phyloP scores from a whole-genome alignment of 2,329 filamentous ascomycete genomes.

The Xylaria sp. region DNA sequence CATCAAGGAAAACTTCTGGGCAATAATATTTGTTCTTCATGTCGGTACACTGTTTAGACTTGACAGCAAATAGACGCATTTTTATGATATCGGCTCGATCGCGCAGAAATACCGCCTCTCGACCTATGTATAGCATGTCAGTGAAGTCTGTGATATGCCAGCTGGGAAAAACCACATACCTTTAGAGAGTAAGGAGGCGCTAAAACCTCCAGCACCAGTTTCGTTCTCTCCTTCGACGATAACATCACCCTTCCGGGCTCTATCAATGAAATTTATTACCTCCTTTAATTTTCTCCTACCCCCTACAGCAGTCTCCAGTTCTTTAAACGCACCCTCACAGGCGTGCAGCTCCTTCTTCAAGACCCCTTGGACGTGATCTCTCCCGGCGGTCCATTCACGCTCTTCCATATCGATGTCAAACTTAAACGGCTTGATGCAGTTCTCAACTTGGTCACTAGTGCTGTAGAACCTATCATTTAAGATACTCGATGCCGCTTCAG shows the following conservation, averaged over 20 bases:
- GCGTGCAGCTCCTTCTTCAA: constrained; percentile 89
- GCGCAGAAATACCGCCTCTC: constrained; percentile 92
- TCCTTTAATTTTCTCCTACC: constrained; percentile 87
- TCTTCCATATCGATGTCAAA: constrained; percentile 97
- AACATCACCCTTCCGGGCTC: constrained; percentile 86
- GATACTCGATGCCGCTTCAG: constrained; percentile 88
- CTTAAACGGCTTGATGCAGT: constrained; percentile 99
- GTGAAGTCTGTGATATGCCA: constrained; percentile 2
- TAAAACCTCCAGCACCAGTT: constrained; percentile 93
- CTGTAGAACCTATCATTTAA: constrained; percentile 95
- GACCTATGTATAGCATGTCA: constrained; percentile 68
- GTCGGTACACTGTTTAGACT: constrained; percentile 87
- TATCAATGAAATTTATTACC: constrained; percentile 91
- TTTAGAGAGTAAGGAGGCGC: constrained; percentile 82
- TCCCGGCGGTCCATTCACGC: constrained; percentile 84
- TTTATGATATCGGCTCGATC: constrained; percentile 91
- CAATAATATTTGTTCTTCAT: constrained; percentile 95
- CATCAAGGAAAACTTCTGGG: constrained; percentile 97
- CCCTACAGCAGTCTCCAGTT: constrained; percentile 80
- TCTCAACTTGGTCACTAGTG: constrained; percentile 97
- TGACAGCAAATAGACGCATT: constrained; percentile 87
- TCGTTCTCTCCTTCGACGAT: constrained; percentile 83
- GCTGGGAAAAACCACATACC: constrained; percentile 63
- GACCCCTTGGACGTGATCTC: constrained; percentile 82
- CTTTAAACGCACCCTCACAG: constrained; percentile 81